A percentile compares a stretch with the other conserved stretches of the same genome.
phyloP scores from a whole-genome alignment of 768 basidiomycete species.

The Antrodiella citrinella region DNA sequence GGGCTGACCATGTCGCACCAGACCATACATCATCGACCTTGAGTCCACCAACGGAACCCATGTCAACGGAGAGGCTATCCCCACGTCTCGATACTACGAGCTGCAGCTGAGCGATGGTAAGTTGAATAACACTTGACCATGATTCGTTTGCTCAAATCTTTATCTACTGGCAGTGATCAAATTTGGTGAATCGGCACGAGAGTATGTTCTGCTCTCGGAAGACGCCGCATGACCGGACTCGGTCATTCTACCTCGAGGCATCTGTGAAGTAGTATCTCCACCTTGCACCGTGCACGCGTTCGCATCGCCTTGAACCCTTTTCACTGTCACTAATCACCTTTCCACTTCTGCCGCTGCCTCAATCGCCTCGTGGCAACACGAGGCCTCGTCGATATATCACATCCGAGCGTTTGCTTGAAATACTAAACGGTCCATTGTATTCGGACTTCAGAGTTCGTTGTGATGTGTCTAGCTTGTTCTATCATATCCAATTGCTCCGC shows the following conservation, averaged over 20 bases:
- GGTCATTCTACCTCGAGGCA: background rate
- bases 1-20: conserved; percentile 23
- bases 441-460: too few species aligned
- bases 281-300: background rate
- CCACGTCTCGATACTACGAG: conserved; percentile 82
- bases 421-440: too few species aligned
- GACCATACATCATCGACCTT: conserved; percentile 95
- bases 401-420: too few species aligned
- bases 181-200: conserved; percentile 72
- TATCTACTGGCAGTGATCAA: conserved; percentile 89
- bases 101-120: conserved; percentile 70
- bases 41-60: conserved; percentile 96
- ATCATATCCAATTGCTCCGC: too few species aligned
- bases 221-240: conserved; percentile 37
- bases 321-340: background rate
- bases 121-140: conserved; percentile 22
- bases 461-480: too few species aligned
- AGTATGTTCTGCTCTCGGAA: conserved; percentile 83
- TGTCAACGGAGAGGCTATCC: conserved; percentile 84
- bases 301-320: background rate
- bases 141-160: too few species aligned
- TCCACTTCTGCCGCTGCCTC: background rate
- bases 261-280: background rate
- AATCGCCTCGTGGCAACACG: background rate
- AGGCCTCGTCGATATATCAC: too few species aligned